Percentiles rank a stretch among this genome's conserved stretches.
phyloP scores from a whole-genome alignment of 139 green algal species.

The Chlorella sp. region DNA sequence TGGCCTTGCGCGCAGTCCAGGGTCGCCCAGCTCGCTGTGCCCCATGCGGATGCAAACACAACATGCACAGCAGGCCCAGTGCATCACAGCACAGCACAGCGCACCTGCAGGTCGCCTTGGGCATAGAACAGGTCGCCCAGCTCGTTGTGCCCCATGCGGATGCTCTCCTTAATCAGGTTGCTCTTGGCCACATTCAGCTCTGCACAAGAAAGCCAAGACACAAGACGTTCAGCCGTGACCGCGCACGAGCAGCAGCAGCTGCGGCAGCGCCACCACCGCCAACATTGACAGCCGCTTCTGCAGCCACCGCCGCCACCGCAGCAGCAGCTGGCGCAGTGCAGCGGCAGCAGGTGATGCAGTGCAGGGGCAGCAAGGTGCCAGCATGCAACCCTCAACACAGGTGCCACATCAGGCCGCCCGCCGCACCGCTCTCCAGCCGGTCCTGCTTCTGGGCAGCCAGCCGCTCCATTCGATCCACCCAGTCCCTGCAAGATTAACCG shows the following conservation, averaged over 20 bases:
- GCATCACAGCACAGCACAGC: background rate
- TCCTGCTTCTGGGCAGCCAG: conserved; percentile 52
- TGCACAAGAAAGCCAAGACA: background rate
- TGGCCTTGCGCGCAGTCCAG: background rate
- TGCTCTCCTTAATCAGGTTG: conserved; percentile 94
- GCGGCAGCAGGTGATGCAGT: background rate
- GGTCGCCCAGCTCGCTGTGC: background rate
- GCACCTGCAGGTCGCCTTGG: conserved; percentile 81
- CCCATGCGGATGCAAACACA: background rate
- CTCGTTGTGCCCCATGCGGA: conserved; percentile 90
- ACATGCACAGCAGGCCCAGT: background rate
- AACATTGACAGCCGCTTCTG: too few species aligned
- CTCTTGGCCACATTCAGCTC: conserved; percentile 79
- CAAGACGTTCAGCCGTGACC: background rate
- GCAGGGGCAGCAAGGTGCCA: background rate
- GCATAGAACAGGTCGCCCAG: conserved; percentile 88
- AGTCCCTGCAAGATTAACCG: conserved; percentile 48
- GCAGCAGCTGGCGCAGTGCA: background rate
- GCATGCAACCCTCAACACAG: background rate
- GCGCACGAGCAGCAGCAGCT: too few species aligned
- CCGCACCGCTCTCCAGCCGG: conserved; percentile 63
- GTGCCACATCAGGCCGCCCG: background rate
- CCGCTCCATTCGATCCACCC: conserved; percentile 58
- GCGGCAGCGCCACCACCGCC: too few species aligned
- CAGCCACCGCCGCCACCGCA: too few species aligned